Conservation (phyloP, 495 filamentous ascomycete species). For the Penicillium riverlandense region DNA sequence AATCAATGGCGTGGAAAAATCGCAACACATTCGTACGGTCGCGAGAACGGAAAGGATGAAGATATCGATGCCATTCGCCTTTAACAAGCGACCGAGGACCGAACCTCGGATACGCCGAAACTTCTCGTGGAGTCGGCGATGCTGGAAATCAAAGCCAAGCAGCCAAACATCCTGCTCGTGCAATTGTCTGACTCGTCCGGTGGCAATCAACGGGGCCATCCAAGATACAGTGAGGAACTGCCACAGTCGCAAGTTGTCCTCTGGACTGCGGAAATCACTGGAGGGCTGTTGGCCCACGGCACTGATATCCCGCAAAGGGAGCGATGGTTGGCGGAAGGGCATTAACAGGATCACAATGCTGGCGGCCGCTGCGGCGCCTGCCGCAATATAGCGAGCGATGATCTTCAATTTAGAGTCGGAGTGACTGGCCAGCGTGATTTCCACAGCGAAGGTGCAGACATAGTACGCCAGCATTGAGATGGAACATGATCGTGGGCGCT, state of each 20-base stretch:
- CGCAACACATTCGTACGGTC: slow-evolving; percentile 52
- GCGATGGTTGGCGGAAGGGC: slow-evolving; percentile 58
- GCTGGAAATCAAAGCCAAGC: slow-evolving; percentile 69
- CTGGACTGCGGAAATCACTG: slow-evolving; percentile 62
- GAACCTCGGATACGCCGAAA: slow-evolving; percentile 69
- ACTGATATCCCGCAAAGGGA: slow-evolving; percentile 57
- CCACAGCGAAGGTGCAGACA: slow-evolving; percentile 24
- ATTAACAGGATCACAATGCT: slow-evolving; percentile 55
- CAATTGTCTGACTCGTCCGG: slow-evolving; percentile 54
- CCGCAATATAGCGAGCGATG: slow-evolving; percentile 32
- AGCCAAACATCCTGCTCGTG: slow-evolving; percentile 75
- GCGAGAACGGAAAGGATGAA: slow-evolving; percentile 55
- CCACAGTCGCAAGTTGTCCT: slow-evolving; percentile 71
- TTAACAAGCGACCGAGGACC: slow-evolving; percentile 57
- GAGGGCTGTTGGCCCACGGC: slow-evolving; percentile 49
- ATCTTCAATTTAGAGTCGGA: slow-evolving; percentile 18
- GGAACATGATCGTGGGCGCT: slow-evolving; percentile 41
- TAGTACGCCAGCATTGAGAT: slow-evolving; percentile 28
- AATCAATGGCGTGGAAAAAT: slow-evolving; percentile 59
- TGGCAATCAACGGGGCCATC: slow-evolving; percentile 65
- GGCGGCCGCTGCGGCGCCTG: slow-evolving; percentile 31
- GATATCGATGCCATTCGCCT: slow-evolving; percentile 71
- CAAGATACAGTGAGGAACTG: slow-evolving; percentile 79
- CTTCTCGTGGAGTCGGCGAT: slow-evolving; percentile 57
- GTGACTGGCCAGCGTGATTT: slow-evolving; percentile 31